Evolutionary conservation across 78 protist species (phyloP).

Genomic region (Dictyostelium discoideum): DNA sequence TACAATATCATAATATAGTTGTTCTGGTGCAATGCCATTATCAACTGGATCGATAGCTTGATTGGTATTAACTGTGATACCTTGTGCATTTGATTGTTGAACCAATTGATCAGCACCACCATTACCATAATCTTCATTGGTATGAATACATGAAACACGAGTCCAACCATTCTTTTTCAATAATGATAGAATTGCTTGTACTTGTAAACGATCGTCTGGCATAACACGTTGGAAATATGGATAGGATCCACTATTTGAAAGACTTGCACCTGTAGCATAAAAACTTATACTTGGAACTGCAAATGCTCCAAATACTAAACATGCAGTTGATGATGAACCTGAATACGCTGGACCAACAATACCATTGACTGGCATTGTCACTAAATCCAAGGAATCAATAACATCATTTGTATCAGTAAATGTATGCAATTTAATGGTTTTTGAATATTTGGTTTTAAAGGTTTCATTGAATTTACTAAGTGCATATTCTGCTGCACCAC

Average conservation of each 20-base stretch:
- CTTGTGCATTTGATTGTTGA: constrained; percentile 1
- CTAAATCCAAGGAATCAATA: background rate
- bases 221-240: constrained; percentile 64
- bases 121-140: constrained; percentile 72
- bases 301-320: constrained; percentile 47
- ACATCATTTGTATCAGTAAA: background rate
- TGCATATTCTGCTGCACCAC: background rate
- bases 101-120: constrained; percentile 61
- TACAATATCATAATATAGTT: background rate
- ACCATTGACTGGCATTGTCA: background rate
- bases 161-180: constrained; percentile 43
- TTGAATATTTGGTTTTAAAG: background rate
- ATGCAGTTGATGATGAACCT: background rate
- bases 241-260: constrained; percentile 29
- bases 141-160: constrained; percentile 64
- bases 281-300: constrained; percentile 49
- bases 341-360: constrained; percentile 68
- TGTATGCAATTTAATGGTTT: background rate
- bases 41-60: constrained; percentile 24
- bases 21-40: background rate
- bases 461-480: background rate
- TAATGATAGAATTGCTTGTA: constrained; percentile 10
- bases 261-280: constrained; percentile 42
- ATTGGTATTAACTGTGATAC: constrained; percentile 51
- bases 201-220: constrained; percentile 47